Percentiles rank a stretch among this genome's conserved stretches.
These are phyloP conservation scores for Theobroma cacao DNA, from an alignment of 345 rosid genomes.

Conservation along the genomic window DNA sequence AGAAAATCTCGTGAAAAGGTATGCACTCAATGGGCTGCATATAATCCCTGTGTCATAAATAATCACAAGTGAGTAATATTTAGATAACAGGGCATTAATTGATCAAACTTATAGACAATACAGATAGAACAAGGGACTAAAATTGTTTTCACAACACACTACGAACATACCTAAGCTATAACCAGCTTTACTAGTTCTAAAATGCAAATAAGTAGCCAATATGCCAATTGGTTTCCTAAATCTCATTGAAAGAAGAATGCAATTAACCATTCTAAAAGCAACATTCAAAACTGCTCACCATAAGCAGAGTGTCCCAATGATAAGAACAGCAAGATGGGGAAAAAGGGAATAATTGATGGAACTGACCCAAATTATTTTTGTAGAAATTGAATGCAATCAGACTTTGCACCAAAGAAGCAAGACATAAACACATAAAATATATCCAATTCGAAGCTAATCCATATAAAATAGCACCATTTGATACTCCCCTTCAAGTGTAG, in stretches of 20 bases:
- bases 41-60: slow-evolving; percentile 51
- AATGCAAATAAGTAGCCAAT: slow-evolving; percentile 5
- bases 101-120: not conserved
- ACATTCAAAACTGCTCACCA: not conserved
- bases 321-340: not conserved
- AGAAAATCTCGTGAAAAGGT: slow-evolving; percentile 70
- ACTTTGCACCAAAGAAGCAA: not conserved
- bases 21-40: slow-evolving; percentile 75
- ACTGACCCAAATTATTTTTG: not conserved
- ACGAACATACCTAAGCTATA: not conserved
- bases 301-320: not conserved
- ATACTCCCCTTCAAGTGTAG: not conserved
- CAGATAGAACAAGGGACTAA: not conserved
- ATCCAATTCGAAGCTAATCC: not conserved
- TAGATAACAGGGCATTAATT: not conserved
- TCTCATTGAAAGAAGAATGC: not conserved
- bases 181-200: not conserved
- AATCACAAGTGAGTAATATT: not conserved
- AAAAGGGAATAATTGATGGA: not conserved
- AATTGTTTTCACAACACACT: not conserved
- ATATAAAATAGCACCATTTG: not conserved
- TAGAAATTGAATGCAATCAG: not conserved
- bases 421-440: not conserved
- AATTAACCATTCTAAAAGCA: not conserved
- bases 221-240: not conserved